A percentile compares a stretch with the other conserved stretches of the same genome.
Conservation (phyloP, 257 asterid species). For the Paraleonurus japonicus region DNA sequence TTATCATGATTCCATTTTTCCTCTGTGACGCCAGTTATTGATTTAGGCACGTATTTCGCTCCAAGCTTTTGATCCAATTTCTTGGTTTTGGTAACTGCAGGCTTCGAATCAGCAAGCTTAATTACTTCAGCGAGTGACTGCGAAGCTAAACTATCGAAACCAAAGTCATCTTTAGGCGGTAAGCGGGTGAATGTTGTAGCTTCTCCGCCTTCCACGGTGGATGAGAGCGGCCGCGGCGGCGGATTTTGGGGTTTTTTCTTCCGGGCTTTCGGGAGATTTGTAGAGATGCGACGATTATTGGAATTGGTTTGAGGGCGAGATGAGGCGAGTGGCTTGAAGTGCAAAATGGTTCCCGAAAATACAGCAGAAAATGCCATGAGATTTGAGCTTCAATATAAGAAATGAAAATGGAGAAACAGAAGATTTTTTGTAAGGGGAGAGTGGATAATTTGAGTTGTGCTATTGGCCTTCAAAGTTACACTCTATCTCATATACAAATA, state of each 20-base stretch:
- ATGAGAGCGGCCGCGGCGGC: constrained; percentile 29
- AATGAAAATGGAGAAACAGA: constrained; percentile 21
- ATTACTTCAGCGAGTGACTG: constrained; percentile 39
- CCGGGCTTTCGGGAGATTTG: constrained; percentile 32
- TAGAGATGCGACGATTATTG: constrained; percentile 22
- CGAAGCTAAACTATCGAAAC: constrained; percentile 26
- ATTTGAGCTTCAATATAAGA: not conserved
- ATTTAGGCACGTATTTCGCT: constrained; percentile 8
- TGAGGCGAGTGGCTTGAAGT: constrained; percentile 33
- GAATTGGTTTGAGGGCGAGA: constrained; percentile 39
- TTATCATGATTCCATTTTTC: constrained; percentile 22
- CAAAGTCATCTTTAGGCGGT: constrained; percentile 79
- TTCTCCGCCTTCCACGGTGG: constrained; percentile 57
- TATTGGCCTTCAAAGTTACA: not conserved
- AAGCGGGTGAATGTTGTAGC: constrained; percentile 84
- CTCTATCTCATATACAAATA: not conserved
- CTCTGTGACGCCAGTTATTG: constrained; percentile 22
- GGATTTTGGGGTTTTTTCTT: constrained; percentile 38
- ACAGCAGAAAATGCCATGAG: constrained; percentile 35
- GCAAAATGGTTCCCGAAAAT: constrained; percentile 23
- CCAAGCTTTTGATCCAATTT: constrained; percentile 12
- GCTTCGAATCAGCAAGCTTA: constrained; percentile 42
- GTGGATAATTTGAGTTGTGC: constrained; percentile 10
- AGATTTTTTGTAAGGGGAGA: constrained; percentile 28
- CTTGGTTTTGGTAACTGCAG: constrained; percentile 17